phyloP scores from a whole-genome alignment of 2,329 filamentous ascomycete genomes.

The Neopestalotiopsis rosae region DNA sequence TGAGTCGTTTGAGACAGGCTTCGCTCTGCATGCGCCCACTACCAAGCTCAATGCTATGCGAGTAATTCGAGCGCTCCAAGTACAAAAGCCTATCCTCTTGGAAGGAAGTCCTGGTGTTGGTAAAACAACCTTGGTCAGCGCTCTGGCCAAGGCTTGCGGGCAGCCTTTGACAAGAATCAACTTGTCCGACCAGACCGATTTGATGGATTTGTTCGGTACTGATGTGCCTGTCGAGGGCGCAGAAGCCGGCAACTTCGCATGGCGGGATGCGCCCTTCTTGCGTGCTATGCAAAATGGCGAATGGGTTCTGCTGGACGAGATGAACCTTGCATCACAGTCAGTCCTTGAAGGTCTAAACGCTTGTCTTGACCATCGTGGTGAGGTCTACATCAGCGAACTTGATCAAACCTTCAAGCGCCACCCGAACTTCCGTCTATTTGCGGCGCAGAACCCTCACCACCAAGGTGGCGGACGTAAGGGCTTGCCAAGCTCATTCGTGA shows the following conservation, averaged over 20 bases:
- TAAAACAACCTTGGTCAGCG: constrained; percentile 91
- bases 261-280: constrained; percentile 94
- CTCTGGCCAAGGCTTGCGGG: constrained; percentile 80
- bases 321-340: constrained; percentile 97
- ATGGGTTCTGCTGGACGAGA: constrained; percentile 97
- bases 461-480: constrained; percentile 96
- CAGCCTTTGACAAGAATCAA: constrained; percentile 92
- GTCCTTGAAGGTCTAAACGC: constrained; percentile 96
- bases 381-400: constrained; percentile 93
- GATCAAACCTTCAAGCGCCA: constrained; percentile 94
- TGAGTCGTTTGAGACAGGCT: constrained; percentile 60
- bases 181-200: constrained; percentile 94
- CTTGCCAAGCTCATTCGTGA: constrained; percentile 93
- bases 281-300: constrained; percentile 96
- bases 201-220: constrained; percentile 97
- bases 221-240: constrained; percentile 96
- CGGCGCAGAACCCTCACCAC: constrained; percentile 96
- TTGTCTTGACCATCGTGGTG: constrained; percentile 93
- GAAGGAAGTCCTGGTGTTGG: constrained; percentile 98
- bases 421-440: constrained; percentile 90
- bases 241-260: constrained; percentile 87
- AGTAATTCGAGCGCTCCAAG: constrained; percentile 85
- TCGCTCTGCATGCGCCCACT: constrained; percentile 87
- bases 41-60: constrained; percentile 90
- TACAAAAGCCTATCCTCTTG: constrained; percentile 88